A percentile compares a stretch with the other conserved stretches of the same genome.
These are phyloP conservation scores for Dentiscutata heterogama DNA, from an alignment of 371 early-diverging fungal species.

Conservation along the genomic window DNA sequence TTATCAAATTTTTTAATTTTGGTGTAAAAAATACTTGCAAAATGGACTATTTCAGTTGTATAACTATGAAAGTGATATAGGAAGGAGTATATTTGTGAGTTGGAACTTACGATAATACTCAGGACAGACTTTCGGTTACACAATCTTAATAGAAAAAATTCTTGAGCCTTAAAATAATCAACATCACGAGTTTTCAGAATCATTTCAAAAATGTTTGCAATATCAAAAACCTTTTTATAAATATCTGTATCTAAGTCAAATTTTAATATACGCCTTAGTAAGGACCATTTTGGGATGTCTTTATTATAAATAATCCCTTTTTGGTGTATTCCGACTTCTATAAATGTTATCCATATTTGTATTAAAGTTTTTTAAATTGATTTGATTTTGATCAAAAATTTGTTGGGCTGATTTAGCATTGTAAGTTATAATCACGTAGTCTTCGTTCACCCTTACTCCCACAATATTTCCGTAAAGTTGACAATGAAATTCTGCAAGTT, in stretches of 20 bases:
- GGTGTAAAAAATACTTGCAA: background rate
- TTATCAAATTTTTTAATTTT: background rate
- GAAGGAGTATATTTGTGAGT: background rate
- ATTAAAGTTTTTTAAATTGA: background rate
- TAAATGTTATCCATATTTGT: background rate
- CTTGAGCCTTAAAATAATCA: background rate
- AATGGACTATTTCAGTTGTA: background rate
- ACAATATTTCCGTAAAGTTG: background rate
- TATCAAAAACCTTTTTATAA: background rate
- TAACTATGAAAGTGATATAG: background rate
- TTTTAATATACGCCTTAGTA: background rate
- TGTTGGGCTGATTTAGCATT: background rate
- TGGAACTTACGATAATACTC: background rate
- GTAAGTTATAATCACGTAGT: background rate
- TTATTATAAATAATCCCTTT: background rate
- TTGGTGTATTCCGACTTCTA: background rate
- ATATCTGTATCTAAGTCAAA: no score
- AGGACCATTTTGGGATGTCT: background rate
- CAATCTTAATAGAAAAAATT: background rate
- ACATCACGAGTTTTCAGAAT: background rate
- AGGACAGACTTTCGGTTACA: background rate
- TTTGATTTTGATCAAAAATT: background rate
- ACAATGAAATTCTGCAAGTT: background rate
- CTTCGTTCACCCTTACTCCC: background rate
- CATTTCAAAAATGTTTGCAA: background rate